These are phyloP conservation scores for Cutaneotrichosporon cutaneum DNA, from an alignment of 1,284 basidiomycete genomes.

Conservation along the genomic window DNA sequence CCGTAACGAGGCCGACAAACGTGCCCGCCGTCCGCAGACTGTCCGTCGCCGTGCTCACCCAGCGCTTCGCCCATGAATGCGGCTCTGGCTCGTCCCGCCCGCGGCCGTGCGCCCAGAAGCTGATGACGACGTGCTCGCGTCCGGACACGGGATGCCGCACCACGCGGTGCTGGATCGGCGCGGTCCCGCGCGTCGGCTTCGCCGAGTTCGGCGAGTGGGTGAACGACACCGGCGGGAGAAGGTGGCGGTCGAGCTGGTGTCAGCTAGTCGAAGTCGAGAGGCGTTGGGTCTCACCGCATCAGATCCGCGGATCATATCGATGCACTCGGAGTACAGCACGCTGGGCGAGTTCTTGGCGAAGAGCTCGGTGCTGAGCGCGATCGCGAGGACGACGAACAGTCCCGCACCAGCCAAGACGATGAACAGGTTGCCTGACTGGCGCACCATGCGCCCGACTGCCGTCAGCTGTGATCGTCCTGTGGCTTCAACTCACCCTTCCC, in stretches of 20 bases:
- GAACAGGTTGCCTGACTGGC: constrained; percentile 73
- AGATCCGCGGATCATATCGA: constrained; percentile 75
- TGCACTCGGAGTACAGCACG: constrained; percentile 80
- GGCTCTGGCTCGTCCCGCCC: constrained; percentile 47
- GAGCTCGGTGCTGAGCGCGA: constrained; percentile 80
- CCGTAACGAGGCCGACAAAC: constrained; percentile 15
- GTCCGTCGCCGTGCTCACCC: constrained; percentile 11
- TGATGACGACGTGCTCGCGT: constrained; percentile 50
- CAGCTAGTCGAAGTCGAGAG: background rate
- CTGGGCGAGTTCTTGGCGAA: constrained; percentile 92
- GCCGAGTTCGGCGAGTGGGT: constrained; percentile 50
- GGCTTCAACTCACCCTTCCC: constrained; percentile 73
- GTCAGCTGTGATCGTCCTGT: constrained; percentile 8
- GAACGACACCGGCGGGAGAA: constrained; percentile 51
- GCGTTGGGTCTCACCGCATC: constrained; percentile 58
- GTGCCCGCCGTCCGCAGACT: constrained; percentile 10
- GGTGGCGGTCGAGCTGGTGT: constrained; percentile 44
- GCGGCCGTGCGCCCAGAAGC: constrained; percentile 52
- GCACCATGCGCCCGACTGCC: constrained; percentile 73
- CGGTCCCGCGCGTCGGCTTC: constrained; percentile 44
- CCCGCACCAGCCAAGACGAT: constrained; percentile 82
- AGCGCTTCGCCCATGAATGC: constrained; percentile 20
- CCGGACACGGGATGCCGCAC: constrained; percentile 44
- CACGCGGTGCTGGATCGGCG: constrained; percentile 42
- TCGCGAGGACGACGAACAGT: constrained; percentile 74